Conservation (phyloP, 2,329 filamentous ascomycete species). For the Aspergillus sp. region DNA sequence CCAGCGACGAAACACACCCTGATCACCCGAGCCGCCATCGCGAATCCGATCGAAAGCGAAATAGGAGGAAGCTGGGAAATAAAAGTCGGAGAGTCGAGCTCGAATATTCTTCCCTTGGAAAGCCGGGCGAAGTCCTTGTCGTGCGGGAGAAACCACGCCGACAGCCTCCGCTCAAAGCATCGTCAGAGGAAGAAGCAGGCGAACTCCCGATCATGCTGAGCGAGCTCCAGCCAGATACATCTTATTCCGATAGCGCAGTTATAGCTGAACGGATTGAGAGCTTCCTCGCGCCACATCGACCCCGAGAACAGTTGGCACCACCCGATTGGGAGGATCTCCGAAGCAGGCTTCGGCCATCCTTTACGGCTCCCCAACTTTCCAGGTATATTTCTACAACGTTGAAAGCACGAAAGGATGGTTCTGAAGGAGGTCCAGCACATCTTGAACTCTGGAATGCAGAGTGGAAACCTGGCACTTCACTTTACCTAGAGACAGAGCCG, state of each 20-base stretch:
- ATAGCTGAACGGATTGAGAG: constrained; percentile 29
- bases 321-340: constrained; percentile 32
- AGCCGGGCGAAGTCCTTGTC: constrained; percentile 39
- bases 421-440: background rate
- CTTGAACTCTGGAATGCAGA: background rate
- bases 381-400: constrained; percentile 25
- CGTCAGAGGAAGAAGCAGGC: constrained; percentile 9
- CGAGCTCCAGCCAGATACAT: constrained; percentile 24
- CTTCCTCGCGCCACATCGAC: constrained; percentile 22
- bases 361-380: constrained; percentile 33
- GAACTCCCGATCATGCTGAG: constrained; percentile 26
- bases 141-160: constrained; percentile 27
- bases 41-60: background rate
- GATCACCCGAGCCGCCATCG: background rate
- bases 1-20: background rate
- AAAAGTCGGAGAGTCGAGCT: constrained; percentile 17
- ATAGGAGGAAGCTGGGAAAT: background rate
- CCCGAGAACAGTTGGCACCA: constrained; percentile 25
- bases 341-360: constrained; percentile 32
- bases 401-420: background rate
- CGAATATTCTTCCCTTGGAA: constrained; percentile 34
- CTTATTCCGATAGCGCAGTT: constrained; percentile 12
- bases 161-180: constrained; percentile 7
- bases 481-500: constrained; percentile 25
- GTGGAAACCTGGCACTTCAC: constrained; percentile 36